Evolutionary conservation across 2,329 filamentous ascomycete species (phyloP).

Genomic region (Ploettnerulaceae sp.): DNA sequence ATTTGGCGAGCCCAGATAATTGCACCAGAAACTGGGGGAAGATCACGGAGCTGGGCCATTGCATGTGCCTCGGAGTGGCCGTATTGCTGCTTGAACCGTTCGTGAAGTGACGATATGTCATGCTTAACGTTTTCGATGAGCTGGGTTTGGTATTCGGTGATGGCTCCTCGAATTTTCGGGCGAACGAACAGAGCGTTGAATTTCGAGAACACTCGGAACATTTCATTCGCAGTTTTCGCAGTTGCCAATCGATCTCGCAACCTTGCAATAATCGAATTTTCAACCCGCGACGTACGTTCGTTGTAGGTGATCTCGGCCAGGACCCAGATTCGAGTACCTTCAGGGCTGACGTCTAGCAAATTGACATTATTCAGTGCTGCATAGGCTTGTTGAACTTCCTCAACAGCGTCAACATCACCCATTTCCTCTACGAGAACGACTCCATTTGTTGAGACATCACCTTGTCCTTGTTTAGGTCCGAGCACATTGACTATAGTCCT

Average conservation of each 20-base stretch:
- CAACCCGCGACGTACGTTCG: conserved; percentile 91
- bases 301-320: conserved; percentile 95
- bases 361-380: conserved; percentile 92
- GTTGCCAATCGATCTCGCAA: conserved; percentile 89
- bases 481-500: conserved; percentile 96
- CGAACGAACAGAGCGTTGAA: conserved; percentile 98
- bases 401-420: conserved; percentile 92
- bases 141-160: conserved; percentile 96
- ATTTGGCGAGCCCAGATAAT: conserved; percentile 99
- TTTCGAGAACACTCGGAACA: conserved; percentile 99
- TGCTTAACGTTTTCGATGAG: conserved; percentile 97
- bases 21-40: conserved; percentile 91
- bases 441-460: conserved; percentile 53
- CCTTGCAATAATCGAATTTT: conserved; percentile 97
- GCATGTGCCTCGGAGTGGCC: conserved; percentile 96
- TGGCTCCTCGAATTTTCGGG: conserved; percentile 97
- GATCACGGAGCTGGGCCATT: conserved; percentile 94
- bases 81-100: conserved; percentile 98
- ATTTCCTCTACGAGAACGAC: conserved; percentile 84
- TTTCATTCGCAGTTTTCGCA: conserved; percentile 96
- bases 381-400: conserved; percentile 93
- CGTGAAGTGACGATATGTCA: conserved; percentile 87
- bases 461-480: conserved; percentile 62
- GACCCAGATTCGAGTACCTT: conserved; percentile 88
- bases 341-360: conserved; percentile 82